Evolutionary conservation across 805 yeast species (phyloP).

Genomic region (Grigorovia yakushimaensis): DNA sequence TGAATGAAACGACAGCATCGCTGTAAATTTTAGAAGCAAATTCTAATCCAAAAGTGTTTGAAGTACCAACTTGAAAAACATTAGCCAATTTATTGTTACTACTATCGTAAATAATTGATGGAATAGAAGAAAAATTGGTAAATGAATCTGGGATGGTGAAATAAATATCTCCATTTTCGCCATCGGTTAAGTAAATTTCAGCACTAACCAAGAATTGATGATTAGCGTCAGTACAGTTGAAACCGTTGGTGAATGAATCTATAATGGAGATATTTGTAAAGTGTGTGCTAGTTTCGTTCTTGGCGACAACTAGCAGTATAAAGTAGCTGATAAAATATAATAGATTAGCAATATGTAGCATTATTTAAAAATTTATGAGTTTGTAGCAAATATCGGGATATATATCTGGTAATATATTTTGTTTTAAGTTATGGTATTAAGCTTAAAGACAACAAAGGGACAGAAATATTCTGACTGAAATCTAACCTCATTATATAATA

Average conservation of each 20-base stretch:
- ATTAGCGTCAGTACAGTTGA: constrained; percentile 16
- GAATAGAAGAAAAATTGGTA: constrained; percentile 11
- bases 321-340: not conserved
- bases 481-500: no score
- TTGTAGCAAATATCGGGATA: no score
- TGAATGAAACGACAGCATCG: constrained; percentile 17
- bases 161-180: constrained; percentile 11
- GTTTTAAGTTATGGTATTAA: no score
- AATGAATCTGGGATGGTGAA: constrained; percentile 20
- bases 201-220: constrained; percentile 24
- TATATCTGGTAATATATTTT: no score
- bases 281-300: constrained; percentile 4
- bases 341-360: not conserved
- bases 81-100: not conserved
- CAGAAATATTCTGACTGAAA: no score
- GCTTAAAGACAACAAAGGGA: no score
- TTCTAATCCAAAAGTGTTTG: constrained; percentile 14
- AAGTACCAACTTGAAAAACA: constrained; percentile 5
- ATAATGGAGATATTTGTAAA: constrained; percentile 16
- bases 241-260: constrained; percentile 18
- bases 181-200: constrained; percentile 17
- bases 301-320: not conserved
- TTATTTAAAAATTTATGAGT: no score
- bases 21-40: constrained; percentile 3
- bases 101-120: constrained; percentile 14